Evolutionary conservation across 352 stramenopile genomes (phyloP), one percentile per base, ranked within the genome.

Genomic region (Phytophthora litchii): DNA sequence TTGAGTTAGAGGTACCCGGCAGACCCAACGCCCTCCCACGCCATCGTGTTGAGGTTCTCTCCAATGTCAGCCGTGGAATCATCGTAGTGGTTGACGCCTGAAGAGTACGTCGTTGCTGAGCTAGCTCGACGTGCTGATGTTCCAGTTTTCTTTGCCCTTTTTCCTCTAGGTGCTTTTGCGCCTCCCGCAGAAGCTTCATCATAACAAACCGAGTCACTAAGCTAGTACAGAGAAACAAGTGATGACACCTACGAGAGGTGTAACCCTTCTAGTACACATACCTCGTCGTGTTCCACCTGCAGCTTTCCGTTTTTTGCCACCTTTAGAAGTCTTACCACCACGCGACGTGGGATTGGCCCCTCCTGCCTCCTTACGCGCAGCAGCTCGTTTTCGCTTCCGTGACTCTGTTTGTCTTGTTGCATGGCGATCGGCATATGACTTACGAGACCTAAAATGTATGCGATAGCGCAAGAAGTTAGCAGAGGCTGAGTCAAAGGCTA

Each of bases 11-110:
- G 72, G 50, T 91, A 91, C 4, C 75, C 77, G 0, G 82, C 79
- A 14, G 78, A 88, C 25, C 82, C 82, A 12, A 89, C 45, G 17
- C 82, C 82, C 60, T 91, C 82, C 82, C 82, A 91, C 23, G 79
- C 70, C 82, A 91, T 85, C 13, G 76, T 89, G 41, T 68, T 77
- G 12, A 89, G 40, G 25, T 78, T 75, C 21, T 85, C 75, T 23
- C 76, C 79, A 54, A 88, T 52, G 21, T 87, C 76, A 16, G 47
- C 67, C 5, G 45, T 51, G 16, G 63, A 77, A 47, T 88, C 67
- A 31, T 86, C 71, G 42, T 91, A 91, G 48, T 91, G 69, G 36
- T 86, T 89, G 35, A 88, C 53, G 13, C 35, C 63, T 16, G 72
- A 46, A 21, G 60, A 60, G 21, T 19, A 46, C 5, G 47, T 64